Base-by-base conservation (phyloP, 2,329 filamentous ascomycete genomes). In the Aureobasidium sp. region DNA sequence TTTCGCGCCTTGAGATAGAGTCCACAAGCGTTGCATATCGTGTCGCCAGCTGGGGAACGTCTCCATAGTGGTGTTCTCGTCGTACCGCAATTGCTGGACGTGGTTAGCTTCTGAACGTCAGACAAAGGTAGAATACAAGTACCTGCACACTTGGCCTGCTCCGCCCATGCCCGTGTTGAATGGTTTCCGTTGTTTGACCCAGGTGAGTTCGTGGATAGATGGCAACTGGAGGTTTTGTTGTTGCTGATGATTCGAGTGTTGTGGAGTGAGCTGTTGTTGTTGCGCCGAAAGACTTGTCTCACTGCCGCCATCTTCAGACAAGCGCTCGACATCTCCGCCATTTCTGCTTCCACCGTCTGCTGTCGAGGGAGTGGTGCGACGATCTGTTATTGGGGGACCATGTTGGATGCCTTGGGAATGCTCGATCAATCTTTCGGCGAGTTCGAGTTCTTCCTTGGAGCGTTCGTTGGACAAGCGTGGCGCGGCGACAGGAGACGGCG, bases 21-120 rank as follows among this genome's bases (percentile, higher is more conserved):
- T 46, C 94, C 94, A 71, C 94, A 99, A 6, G 94, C 94, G 76
- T 99, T 99, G 78, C 94, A 99, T 64, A 99, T 97, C 32, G 92
- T 97, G 61, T 91, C 89, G 34, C 94, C 94, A 69, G 92, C 87
- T 0, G 93, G 93, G 17, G 93, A 96, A 71, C 94, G 85, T 72
- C 94, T 86, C 94, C 94, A 99, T 41, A 99, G 78, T 27, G 94
- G 94, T 51, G 94, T 99, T 73, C 89, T 87, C 59, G 92, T 97
- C 17, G 94, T 97, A 63, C 88, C 88, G 73, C 94, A 99, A 76
- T 99, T 99, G 73, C 94, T 99, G 17, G 24, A 65, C 67, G 61
- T 67, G 65, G 29, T 50, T 41, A 56, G 53, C 39, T 26, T 4
- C 12, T 50, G 53, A 41, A 63, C 10, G 50, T 55, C 39, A 27